A percentile compares a stretch with the other conserved stretches of the same genome.
These are phyloP conservation scores for Turritis glabra DNA, from an alignment of 345 rosid species.

Conservation along the genomic window DNA sequence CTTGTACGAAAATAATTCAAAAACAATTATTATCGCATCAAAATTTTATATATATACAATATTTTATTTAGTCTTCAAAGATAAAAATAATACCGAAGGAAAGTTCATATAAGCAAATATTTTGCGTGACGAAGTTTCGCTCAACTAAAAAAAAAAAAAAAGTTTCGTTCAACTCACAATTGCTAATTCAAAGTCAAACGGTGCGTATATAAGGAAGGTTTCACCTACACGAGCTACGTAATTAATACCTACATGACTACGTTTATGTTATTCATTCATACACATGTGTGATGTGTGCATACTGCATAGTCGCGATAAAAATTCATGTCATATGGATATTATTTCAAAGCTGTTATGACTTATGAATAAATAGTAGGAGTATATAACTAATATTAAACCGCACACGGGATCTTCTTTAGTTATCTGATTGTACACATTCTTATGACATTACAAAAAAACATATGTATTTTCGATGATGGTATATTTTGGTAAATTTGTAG, in stretches of 20 bases:
- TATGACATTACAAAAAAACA: too few relatives aligned
- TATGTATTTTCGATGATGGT: too few relatives aligned
- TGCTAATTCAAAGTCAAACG: constrained; percentile 29
- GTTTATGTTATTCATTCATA: neutral
- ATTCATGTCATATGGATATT: neutral
- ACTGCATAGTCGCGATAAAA: neutral
- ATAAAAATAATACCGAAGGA: neutral
- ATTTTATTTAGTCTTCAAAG: neutral
- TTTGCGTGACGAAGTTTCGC: constrained; percentile 1
- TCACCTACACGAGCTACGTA: neutral
- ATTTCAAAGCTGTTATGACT: neutral
- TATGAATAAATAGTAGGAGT: neutral
- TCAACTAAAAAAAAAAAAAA: too few relatives aligned
- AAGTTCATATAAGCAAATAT: constrained; percentile 6
- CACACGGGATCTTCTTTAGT: neutral
- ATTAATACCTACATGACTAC: constrained; percentile 2
- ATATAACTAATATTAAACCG: neutral
- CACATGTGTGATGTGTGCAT: neutral
- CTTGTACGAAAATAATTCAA: neutral
- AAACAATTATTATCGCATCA: neutral
- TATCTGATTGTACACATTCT: too few relatives aligned
- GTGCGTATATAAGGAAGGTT: constrained; percentile 18
- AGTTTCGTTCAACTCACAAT: constrained; percentile 14
- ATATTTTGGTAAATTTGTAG: too few relatives aligned
- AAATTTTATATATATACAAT: neutral